Evolutionary conservation across 176 grass and related monocot genomes (phyloP), one percentile per base, ranked within the genome.

Genomic region (Zea luxurians): DNA sequence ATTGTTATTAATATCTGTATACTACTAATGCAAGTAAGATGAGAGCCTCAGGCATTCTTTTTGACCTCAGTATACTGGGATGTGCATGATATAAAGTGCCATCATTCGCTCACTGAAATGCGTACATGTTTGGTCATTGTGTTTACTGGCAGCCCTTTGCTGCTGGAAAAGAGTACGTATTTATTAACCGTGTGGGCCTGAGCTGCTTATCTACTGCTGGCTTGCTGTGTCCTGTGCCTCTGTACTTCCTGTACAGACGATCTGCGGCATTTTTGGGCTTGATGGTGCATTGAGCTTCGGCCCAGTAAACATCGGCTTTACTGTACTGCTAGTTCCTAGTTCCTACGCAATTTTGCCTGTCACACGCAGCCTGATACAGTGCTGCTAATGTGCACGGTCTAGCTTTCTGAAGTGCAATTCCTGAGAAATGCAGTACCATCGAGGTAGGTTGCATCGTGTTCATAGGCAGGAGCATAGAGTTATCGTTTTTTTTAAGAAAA

Each of bases 21-120:
- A 61, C 59, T 61, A 37, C 21, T 78, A 16, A 66, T 69, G 61
- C 42, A 60, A 83, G 68, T 70, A 45, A 62, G 69, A 64, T 35
- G 64, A 80, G 80, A 73, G 66, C 64, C 44, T 76, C 15, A 20
- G 38, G 45, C 66, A 87, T 81, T 87, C 69, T 83, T 84, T 81
- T 64, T 58, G 21, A 84, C 77, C 36, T 45, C 66, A 3, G 66
- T n/a, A 10, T 15, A 71, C n/a, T 10, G 49, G 66, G 74, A 77
- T 59, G 50, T 2, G 37, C 77, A 75, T 67, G 64, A 64, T 43
- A 34, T 20, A 11, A 11, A 40, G 11, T 66, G 7, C 21, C 7
- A 41, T 21, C 11, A 27, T 42, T 38, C 5, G 10, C 10, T 78
- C 20, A 41, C 48, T 75, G 6, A 75, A 75, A 8, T 75, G 72